These are phyloP conservation scores for Talaromyces proteolyticus DNA, from an alignment of 495 filamentous ascomycete genomes.

Conservation along the genomic window DNA sequence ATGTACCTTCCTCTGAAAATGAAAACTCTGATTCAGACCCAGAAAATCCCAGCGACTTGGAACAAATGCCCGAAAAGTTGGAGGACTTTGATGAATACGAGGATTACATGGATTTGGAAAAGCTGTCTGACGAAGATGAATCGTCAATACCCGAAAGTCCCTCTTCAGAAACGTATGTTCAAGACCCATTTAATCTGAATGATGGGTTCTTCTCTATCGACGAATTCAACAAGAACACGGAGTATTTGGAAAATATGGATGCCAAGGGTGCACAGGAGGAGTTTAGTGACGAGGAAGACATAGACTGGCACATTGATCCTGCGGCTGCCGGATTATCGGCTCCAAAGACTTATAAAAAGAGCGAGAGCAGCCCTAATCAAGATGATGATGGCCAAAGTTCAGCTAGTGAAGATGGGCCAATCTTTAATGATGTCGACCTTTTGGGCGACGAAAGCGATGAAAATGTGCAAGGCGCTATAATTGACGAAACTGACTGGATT, in stretches of 20 bases:
- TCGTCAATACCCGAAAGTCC: slow-evolving; percentile 1
- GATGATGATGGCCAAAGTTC: slow-evolving; percentile 40
- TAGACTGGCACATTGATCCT: slow-evolving; percentile 80
- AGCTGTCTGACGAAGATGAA: slow-evolving; percentile 13
- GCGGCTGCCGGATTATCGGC: slow-evolving; percentile 22
- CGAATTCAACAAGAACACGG: slow-evolving; percentile 90
- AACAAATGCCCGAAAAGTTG: neutral
- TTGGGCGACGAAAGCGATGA: slow-evolving; percentile 52
- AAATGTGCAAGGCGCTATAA: slow-evolving; percentile 37
- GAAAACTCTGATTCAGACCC: slow-evolving; percentile 9
- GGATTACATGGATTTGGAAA: slow-evolving; percentile 20
- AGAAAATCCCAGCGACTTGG: neutral
- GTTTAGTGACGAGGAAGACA: slow-evolving; percentile 60
- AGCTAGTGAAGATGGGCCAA: slow-evolving; percentile 65
- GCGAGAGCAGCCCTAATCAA: slow-evolving; percentile 14
- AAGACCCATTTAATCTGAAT: slow-evolving; percentile 67
- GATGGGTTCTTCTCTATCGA: slow-evolving; percentile 99
- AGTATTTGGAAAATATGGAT: slow-evolving; percentile 81
- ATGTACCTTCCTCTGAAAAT: slow-evolving; percentile 18
- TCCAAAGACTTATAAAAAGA: slow-evolving; percentile 7
- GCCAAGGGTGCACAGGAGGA: slow-evolving; percentile 58
- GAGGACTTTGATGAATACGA: neutral
- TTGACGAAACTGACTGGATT: slow-evolving; percentile 41
- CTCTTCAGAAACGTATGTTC: slow-evolving; percentile 32
- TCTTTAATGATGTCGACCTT: slow-evolving; percentile 64